Base-by-base conservation (phyloP, 768 basidiomycete species). In the Coprinellus micaceus region DNA sequence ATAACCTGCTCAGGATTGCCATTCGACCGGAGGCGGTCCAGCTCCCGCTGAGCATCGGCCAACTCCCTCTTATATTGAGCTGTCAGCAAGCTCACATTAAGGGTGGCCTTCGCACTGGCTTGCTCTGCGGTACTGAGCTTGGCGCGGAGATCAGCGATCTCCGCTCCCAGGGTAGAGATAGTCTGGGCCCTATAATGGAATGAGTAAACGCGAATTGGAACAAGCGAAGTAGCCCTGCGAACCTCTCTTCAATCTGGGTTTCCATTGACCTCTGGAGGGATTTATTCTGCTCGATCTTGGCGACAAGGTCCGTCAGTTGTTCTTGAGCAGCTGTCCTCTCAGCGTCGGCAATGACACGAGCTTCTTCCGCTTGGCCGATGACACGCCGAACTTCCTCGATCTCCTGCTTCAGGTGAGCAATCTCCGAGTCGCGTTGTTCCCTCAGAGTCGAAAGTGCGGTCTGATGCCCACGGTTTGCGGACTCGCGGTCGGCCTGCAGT, bases 41-140 rank as follows among this genome's bases (percentile, higher is more conserved):
- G 64, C 63, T 90, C 82, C 2, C 76, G 77, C 43, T 82, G 81
- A 29, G 89, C 75, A 47, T 81, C 77, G 9, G 79, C 64, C 53
- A 84, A 74, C 52, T 83, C 80, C 45, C 88, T 83, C 58, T 85
- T 84, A 56, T 87, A 85, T 54, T 91, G 87, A 7, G 82, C 80
- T 21, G 72, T 71, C 63, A 84, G 84, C 52, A 91, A 70, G 50
- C 81, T 81, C 51, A 89, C 76, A 56, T 83, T 83, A 53, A 88
- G 79, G 64, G 90, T 84, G 0, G 85, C 82, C 10, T 80, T 73
- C 62, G 85, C 85, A 33, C 77, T 74, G 6, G 76, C 70, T 63
- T 85, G 83, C 61, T 88, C 83, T 25, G 79, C 76, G 41, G 71
- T 75, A n/a, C 77, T 72, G 21, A 84, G 67, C 51, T 80, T 77